phyloP scores from a whole-genome alignment of 768 basidiomycete species.

The Pleurotus pulmonarius region DNA sequence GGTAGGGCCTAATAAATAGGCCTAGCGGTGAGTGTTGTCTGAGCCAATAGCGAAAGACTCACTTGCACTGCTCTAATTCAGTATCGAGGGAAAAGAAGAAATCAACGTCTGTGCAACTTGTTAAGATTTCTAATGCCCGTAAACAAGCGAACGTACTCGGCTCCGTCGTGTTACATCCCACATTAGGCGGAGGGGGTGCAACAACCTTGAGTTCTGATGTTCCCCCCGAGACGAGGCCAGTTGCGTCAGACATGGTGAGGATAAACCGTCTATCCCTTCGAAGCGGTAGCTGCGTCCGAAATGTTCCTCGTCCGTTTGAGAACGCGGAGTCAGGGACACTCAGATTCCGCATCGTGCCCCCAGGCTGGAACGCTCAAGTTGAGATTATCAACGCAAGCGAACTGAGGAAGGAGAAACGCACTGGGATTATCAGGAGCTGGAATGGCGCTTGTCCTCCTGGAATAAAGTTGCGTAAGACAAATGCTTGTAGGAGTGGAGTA shows the following conservation, averaged over 20 bases:
- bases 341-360: constrained; percentile 48
- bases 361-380: constrained; percentile 34
- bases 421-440: constrained; percentile 46
- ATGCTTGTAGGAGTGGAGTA: not conserved
- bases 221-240: constrained; percentile 67
- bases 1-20: constrained; percentile 34
- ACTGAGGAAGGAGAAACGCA: constrained; percentile 20
- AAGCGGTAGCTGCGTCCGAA: constrained; percentile 42
- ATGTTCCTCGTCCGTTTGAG: constrained; percentile 51
- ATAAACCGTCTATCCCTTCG: constrained; percentile 37
- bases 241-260: constrained; percentile 70
- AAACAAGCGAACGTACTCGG: constrained; percentile 25
- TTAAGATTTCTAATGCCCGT: not conserved
- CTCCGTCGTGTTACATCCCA: constrained; percentile 45
- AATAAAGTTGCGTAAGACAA: constrained; percentile 3
- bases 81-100: constrained; percentile 48
- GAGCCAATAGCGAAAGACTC: constrained; percentile 16
- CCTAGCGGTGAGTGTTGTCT: no score
- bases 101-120: constrained; percentile 22
- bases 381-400: not conserved
- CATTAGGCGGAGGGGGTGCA: constrained; percentile 37
- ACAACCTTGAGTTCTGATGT: constrained; percentile 44
- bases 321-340: constrained; percentile 53
- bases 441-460: constrained; percentile 60
- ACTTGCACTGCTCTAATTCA: constrained; percentile 63